Conservation (phyloP, 2,329 filamentous ascomycete genomes). For the Furcasterigmium furcatum region DNA sequence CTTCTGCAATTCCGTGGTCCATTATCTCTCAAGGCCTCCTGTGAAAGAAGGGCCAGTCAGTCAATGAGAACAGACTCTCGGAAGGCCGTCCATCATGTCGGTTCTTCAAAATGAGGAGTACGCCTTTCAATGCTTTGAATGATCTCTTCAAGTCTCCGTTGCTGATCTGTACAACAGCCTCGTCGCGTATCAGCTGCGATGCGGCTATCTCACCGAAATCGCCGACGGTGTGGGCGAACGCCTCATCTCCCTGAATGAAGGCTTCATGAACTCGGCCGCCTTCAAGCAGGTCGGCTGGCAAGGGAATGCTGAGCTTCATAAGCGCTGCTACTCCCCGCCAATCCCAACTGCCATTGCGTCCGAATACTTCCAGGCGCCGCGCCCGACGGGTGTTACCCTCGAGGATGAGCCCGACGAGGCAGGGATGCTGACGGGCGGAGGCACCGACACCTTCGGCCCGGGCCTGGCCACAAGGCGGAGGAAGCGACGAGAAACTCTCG, state of each 20-base stretch:
- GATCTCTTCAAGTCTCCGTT: not conserved
- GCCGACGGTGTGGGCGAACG: constrained; percentile 83
- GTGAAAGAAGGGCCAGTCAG: no score
- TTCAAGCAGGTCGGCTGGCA: constrained; percentile 84
- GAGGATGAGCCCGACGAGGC: constrained; percentile 72
- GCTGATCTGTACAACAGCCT: constrained; percentile 49
- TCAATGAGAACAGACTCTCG: not conserved
- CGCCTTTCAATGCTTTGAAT: constrained; percentile 8
- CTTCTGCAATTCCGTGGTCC: not conserved
- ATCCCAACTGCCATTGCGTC: constrained; percentile 80
- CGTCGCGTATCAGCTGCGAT: constrained; percentile 78
- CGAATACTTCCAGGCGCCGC: constrained; percentile 77
- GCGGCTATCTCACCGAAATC: constrained; percentile 75
- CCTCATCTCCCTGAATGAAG: constrained; percentile 76
- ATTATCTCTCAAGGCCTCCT: no score
- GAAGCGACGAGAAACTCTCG: constrained; percentile 67
- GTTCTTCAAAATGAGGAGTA: constrained; percentile 42
- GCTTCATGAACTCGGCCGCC: constrained; percentile 73
- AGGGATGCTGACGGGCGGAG: constrained; percentile 66
- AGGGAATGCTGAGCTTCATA: constrained; percentile 69
- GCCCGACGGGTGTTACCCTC: constrained; percentile 59
- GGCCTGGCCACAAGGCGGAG: constrained; percentile 65
- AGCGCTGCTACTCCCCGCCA: constrained; percentile 80
- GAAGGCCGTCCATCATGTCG: constrained; percentile 26
- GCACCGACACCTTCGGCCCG: constrained; percentile 66